phyloP scores from a whole-genome alignment of 495 filamentous ascomycete genomes.

The Aspergillus ellipticus region DNA sequence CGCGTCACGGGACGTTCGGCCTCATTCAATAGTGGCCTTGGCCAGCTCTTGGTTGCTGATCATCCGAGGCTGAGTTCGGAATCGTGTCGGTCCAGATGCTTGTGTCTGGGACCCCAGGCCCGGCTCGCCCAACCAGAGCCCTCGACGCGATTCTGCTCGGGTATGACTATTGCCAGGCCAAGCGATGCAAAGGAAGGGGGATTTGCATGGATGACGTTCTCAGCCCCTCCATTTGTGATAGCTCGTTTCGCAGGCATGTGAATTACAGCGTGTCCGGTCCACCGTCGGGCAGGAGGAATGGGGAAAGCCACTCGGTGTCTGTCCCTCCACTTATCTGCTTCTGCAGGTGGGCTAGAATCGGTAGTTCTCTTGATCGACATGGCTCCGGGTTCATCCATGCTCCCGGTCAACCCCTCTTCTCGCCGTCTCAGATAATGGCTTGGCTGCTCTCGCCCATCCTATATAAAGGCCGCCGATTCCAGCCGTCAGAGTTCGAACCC shows the following conservation, averaged over 20 bases:
- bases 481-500: constrained; percentile 12
- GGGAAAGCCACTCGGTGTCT: constrained; percentile 20
- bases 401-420: constrained; percentile 22
- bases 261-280: constrained; percentile 19
- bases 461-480: constrained; percentile 18
- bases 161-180: constrained; percentile 10
- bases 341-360: constrained; percentile 18
- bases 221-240: constrained; percentile 10
- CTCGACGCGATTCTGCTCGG: background rate
- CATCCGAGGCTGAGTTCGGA: constrained; percentile 37
- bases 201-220: constrained; percentile 20
- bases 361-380: constrained; percentile 32
- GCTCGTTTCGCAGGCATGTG: constrained; percentile 20
- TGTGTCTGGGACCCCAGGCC: constrained; percentile 10
- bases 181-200: constrained; percentile 15
- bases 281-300: constrained; percentile 19
- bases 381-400: background rate
- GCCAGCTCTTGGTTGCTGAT: constrained; percentile 36
- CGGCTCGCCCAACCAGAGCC: constrained; percentile 3
- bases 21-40: constrained; percentile 24
- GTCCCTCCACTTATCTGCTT: constrained; percentile 14
- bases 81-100: constrained; percentile 26
- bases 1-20: constrained; percentile 4
- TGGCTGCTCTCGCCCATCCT: constrained; percentile 10
- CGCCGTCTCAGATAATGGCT: constrained; percentile 16